Evolutionary conservation across 2,329 filamentous ascomycete species (phyloP).

Genomic region (Fusarium sp.): DNA sequence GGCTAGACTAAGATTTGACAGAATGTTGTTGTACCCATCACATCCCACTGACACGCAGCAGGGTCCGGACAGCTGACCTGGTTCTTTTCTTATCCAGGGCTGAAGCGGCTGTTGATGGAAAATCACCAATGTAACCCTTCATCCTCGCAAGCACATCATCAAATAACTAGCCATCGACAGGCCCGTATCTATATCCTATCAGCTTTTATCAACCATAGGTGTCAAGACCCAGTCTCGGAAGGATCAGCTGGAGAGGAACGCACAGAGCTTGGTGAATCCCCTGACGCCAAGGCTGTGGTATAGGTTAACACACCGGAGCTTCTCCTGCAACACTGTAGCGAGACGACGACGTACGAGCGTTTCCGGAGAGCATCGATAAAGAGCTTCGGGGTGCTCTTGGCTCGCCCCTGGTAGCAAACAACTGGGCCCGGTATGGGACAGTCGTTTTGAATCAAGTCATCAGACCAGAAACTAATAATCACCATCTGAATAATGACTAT

Average conservation of each 20-base stretch:
- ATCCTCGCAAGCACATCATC: constrained; percentile 13
- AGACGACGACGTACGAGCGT: background rate
- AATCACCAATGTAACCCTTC: constrained; percentile 18
- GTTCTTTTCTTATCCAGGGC: constrained; percentile 25
- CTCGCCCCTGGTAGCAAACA: background rate
- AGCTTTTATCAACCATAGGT: constrained; percentile 6
- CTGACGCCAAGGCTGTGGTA: constrained; percentile 26
- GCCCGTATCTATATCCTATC: constrained; percentile 10
- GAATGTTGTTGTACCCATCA: constrained; percentile 13
- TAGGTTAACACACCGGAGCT: background rate
- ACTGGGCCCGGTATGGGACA: background rate
- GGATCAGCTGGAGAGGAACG: constrained; percentile 34
- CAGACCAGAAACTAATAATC: background rate
- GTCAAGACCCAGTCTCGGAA: constrained; percentile 15
- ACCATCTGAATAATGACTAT: background rate
- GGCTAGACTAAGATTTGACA: constrained; percentile 19
- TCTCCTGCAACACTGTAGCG: background rate
- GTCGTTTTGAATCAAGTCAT: background rate
- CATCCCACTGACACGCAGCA: constrained; percentile 32
- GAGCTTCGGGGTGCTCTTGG: background rate
- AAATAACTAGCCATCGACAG: constrained; percentile 21
- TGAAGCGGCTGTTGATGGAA: constrained; percentile 26
- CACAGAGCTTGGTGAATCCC: constrained; percentile 29
- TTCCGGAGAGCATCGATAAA: background rate
- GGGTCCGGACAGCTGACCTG: constrained; percentile 34